Conservation (phyloP, 2,329 filamentous ascomycete species). For the Clonostachys sp. region DNA sequence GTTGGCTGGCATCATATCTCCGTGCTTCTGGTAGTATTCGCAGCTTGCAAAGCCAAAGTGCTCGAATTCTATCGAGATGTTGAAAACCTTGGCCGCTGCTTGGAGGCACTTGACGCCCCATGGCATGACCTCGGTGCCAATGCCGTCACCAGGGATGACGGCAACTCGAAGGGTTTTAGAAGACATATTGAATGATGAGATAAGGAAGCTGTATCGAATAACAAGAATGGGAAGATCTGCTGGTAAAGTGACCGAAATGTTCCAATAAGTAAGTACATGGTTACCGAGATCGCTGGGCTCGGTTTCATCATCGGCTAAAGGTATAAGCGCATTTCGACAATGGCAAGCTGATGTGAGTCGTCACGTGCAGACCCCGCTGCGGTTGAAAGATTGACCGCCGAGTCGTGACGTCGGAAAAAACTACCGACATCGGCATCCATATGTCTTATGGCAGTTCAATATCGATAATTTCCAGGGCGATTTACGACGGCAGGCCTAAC, state of each 20-base stretch:
- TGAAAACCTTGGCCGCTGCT: slow-evolving; percentile 39
- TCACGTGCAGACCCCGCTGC: not conserved
- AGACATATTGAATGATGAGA: slow-evolving; percentile 25
- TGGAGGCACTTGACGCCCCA: slow-evolving; percentile 58
- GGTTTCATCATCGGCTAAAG: not conserved
- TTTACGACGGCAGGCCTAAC: too few species aligned
- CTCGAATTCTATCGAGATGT: slow-evolving; percentile 52
- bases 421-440: not conserved
- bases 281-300: not conserved
- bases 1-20: slow-evolving; percentile 33
- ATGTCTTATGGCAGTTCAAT: not conserved
- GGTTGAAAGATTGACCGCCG: not conserved
- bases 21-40: slow-evolving; percentile 45
- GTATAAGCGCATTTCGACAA: not conserved
- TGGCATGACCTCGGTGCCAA: slow-evolving; percentile 63
- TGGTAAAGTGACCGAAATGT: not conserved
- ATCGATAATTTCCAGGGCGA: too few species aligned
- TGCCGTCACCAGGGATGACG: slow-evolving; percentile 66
- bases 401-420: not conserved
- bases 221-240: not conserved
- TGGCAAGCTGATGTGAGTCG: not conserved
- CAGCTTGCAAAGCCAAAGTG: slow-evolving; percentile 64
- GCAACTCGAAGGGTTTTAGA: slow-evolving; percentile 37
- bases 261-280: not conserved
- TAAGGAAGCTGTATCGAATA: not conserved